Evolutionary conservation across 805 yeast species (phyloP).

Genomic region (Saccharomycopsis babjevae): DNA sequence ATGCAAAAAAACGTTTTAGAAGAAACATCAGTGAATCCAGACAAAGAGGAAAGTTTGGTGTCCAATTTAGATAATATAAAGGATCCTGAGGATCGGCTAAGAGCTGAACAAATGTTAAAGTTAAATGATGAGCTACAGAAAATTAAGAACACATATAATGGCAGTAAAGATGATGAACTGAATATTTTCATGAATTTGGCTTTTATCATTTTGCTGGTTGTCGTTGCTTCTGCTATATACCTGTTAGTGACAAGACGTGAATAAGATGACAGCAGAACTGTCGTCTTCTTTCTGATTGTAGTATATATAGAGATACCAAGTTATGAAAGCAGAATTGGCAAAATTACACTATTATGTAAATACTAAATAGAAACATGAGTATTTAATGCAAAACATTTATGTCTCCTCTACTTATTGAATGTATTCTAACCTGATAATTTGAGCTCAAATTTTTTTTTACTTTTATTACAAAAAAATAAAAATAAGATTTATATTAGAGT

Average conservation of each 20-base stretch:
- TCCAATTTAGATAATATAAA: slow-evolving; percentile 30
- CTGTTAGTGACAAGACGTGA: neutral
- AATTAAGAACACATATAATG: neutral
- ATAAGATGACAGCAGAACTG: neutral
- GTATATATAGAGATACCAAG: neutral
- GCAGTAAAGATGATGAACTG: neutral
- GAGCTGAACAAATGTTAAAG: slow-evolving; percentile 26
- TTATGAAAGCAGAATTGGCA: neutral
- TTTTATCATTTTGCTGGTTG: neutral
- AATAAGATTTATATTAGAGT: too few species aligned
- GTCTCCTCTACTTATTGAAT: too few species aligned
- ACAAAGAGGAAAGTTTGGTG: slow-evolving; percentile 26
- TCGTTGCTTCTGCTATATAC: neutral
- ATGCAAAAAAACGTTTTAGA: neutral
- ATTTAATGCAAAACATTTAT: too few species aligned
- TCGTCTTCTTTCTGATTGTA: neutral
- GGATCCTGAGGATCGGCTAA: slow-evolving; percentile 65
- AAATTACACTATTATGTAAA: too few species aligned
- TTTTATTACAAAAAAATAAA: too few species aligned
- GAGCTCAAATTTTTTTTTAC: too few species aligned
- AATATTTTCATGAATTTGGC: neutral
- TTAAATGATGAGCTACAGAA: slow-evolving; percentile 1
- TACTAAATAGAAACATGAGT: too few species aligned
- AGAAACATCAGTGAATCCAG: slow-evolving; percentile 5
- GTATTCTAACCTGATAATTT: too few species aligned